Percentiles rank a stretch among this genome's conserved stretches.
Conservation (phyloP, 2,329 filamentous ascomycete species). For the Sporothrix euskadiensis region DNA sequence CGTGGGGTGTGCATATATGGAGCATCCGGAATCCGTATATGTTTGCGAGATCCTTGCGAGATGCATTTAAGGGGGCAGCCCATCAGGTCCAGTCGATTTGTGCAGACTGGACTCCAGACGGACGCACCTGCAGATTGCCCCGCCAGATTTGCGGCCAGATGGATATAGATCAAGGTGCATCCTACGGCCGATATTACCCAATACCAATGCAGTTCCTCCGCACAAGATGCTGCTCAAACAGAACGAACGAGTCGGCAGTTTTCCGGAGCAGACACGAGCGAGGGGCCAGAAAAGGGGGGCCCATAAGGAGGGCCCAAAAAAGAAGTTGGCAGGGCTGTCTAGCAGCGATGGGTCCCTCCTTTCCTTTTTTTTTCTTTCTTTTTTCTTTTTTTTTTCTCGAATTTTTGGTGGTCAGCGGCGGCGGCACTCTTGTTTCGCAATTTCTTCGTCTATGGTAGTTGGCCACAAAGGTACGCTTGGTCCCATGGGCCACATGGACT, state of each 20-base stretch:
- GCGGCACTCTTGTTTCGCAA: neutral
- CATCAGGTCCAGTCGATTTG: neutral
- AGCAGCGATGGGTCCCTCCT: neutral
- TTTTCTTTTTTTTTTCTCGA: neutral
- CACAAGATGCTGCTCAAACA: conserved; percentile 4
- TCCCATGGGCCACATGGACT: neutral
- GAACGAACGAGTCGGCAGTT: conserved; percentile 22
- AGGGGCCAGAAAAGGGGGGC: conserved; percentile 12
- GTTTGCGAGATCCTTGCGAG: neutral
- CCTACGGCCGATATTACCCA: conserved; percentile 17
- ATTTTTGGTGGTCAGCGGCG: conserved; percentile 3
- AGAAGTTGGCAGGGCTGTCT: conserved; percentile 13
- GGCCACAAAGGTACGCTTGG: neutral
- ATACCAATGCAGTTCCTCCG: conserved; percentile 9
- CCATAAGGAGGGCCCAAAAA: neutral
- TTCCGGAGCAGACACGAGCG: conserved; percentile 18
- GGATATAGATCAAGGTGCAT: neutral
- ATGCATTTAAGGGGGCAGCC: neutral
- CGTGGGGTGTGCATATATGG: neutral
- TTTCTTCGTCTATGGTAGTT: neutral
- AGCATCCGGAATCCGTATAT: neutral
- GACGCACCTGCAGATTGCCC: conserved; percentile 1
- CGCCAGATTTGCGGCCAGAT: conserved; percentile 11
- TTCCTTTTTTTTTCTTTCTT: neutral
- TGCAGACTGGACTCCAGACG: neutral